A percentile compares a stretch with the other conserved stretches of the same genome.
Conservation (phyloP, 345 rosid species). For the Trapa bicornis region DNA sequence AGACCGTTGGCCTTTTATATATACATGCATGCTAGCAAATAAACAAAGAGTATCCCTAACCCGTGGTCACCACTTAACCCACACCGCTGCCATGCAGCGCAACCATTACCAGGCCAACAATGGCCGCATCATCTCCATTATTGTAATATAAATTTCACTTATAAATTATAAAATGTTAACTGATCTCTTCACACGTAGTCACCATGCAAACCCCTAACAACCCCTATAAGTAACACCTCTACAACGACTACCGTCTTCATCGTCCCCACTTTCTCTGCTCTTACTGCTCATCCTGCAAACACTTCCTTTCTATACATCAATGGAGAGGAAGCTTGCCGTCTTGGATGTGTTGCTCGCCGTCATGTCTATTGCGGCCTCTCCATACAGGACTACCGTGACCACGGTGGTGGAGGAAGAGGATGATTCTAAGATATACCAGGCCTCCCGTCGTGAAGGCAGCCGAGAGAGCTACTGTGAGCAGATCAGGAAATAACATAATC, state of each 20-base stretch:
- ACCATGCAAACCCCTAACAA: background rate
- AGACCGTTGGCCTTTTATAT: too few relatives aligned
- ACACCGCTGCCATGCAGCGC: background rate
- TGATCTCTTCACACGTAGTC: background rate
- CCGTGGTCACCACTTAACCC: too few relatives aligned
- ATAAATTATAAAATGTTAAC: background rate
- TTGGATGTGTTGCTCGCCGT: slow-evolving; percentile 11
- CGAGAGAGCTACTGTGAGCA: slow-evolving; percentile 12
- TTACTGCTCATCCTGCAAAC: background rate
- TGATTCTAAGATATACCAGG: background rate
- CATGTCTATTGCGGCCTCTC: slow-evolving; percentile 14
- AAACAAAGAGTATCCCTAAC: too few relatives aligned
- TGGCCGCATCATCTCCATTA: background rate
- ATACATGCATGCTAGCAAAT: too few relatives aligned
- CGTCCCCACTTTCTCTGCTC: too few relatives aligned
- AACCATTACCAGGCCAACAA: background rate
- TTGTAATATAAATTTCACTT: background rate
- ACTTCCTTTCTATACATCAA: background rate
- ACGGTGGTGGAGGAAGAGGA: background rate
- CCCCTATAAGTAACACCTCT: background rate
- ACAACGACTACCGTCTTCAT: background rate
- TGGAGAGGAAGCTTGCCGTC: slow-evolving; percentile 18
- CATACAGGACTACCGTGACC: too few relatives aligned
- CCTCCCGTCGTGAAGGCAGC: background rate
- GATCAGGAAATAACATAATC: slow-evolving; percentile 19